Evolutionary conservation across 2,329 filamentous ascomycete species (phyloP).

Genomic region (Diplodia scrobiculata): DNA sequence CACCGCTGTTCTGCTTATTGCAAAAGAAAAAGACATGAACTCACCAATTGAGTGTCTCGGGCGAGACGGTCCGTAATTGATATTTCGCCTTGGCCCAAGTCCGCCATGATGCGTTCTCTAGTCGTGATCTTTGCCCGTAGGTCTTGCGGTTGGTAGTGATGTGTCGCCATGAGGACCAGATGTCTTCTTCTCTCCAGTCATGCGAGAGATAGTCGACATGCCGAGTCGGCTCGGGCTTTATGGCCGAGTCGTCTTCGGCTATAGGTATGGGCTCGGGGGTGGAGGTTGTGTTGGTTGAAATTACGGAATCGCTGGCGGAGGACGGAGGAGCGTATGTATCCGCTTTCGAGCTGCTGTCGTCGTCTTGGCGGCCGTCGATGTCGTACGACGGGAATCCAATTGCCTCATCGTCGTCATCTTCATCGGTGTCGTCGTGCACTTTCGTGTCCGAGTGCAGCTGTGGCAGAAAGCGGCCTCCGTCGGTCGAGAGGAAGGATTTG

Average conservation of each 20-base stretch:
- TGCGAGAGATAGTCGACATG: conserved; percentile 97
- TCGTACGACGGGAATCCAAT: conserved; percentile 53
- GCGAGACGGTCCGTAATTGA: conserved; percentile 80
- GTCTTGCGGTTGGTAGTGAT: conserved; percentile 77
- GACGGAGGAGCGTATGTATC: conserved; percentile 56
- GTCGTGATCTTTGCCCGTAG: conserved; percentile 75
- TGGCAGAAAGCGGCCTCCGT: conserved; percentile 63
- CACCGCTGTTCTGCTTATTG: background rate
- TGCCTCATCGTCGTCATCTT: conserved; percentile 49
- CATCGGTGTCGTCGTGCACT: background rate
- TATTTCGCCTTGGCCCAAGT: conserved; percentile 95
- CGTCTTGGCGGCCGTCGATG: conserved; percentile 32
- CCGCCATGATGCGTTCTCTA: conserved; percentile 97
- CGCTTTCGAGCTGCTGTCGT: conserved; percentile 32
- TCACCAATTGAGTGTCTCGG: conserved; percentile 91
- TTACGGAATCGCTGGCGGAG: conserved; percentile 54
- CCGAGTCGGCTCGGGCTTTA: conserved; percentile 73
- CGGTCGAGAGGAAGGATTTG: conserved; percentile 62
- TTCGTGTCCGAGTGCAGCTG: conserved; percentile 42
- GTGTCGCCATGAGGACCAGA: conserved; percentile 96
- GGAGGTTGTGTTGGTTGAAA: conserved; percentile 50
- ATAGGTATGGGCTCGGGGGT: conserved; percentile 57
- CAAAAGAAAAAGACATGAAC: conserved; percentile 38
- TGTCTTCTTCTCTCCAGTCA: conserved; percentile 91
- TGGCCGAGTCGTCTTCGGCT: conserved; percentile 77